Conservation (phyloP, 768 basidiomycete species). For the Boletus edulis region DNA sequence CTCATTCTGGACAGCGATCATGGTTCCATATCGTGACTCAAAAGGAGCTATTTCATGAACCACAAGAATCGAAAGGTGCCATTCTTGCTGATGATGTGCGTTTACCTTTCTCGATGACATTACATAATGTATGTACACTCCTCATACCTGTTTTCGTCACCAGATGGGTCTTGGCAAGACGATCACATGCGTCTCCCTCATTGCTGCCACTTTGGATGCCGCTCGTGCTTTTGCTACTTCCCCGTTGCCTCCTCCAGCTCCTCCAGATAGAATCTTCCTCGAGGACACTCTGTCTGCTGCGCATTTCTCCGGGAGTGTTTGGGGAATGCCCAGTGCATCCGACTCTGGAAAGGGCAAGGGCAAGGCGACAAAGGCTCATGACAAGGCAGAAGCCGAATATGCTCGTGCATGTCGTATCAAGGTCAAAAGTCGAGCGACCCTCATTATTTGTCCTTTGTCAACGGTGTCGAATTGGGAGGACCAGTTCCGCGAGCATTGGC, state of each 20-base stretch:
- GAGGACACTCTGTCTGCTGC: constrained; percentile 39
- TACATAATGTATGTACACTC: constrained; percentile 14
- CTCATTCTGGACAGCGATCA: constrained; percentile 40
- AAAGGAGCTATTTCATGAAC: constrained; percentile 65
- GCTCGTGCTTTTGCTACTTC: constrained; percentile 64
- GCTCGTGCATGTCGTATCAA: constrained; percentile 75
- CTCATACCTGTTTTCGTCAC: neutral
- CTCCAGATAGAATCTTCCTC: constrained; percentile 33
- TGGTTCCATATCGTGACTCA: constrained; percentile 90
- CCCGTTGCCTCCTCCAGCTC: constrained; percentile 48
- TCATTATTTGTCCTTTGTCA: constrained; percentile 95
- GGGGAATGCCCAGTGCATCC: constrained; percentile 72
- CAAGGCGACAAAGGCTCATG: constrained; percentile 63
- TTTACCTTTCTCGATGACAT: constrained; percentile 13
- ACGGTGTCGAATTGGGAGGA: constrained; percentile 99
- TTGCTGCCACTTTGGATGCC: constrained; percentile 77
- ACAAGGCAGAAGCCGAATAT: constrained; percentile 71
- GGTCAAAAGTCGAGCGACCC: constrained; percentile 79
- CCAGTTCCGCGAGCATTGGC: constrained; percentile 97
- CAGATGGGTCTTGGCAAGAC: constrained; percentile 99
- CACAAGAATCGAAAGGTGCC: constrained; percentile 76
- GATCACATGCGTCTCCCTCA: constrained; percentile 90
- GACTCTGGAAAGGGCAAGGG: constrained; percentile 54
- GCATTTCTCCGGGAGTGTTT: constrained; percentile 78
- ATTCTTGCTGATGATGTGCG: constrained; percentile 97